These are phyloP conservation scores for Triadica sebifera DNA, from an alignment of 345 rosid species.

Conservation along the genomic window DNA sequence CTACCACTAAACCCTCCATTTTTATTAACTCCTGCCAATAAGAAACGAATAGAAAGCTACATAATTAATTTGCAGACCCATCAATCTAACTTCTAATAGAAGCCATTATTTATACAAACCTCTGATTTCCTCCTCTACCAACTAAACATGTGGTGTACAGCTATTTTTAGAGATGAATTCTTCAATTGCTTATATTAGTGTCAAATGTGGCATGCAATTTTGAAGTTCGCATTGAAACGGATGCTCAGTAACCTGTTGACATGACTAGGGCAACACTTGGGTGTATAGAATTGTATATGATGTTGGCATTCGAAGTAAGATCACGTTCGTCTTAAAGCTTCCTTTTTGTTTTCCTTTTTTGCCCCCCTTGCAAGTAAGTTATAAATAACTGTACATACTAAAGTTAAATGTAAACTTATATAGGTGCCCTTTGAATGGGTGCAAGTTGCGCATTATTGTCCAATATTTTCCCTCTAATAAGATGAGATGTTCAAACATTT, in stretches of 20 bases:
- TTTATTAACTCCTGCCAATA: conserved; percentile 40
- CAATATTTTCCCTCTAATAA: not conserved
- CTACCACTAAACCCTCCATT: conserved; percentile 62
- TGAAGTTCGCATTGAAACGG: conserved; percentile 16
- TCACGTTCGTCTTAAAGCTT: not conserved
- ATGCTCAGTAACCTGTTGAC: conserved; percentile 1
- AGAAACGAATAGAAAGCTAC: conserved; percentile 54
- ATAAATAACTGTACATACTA: conserved; percentile 23
- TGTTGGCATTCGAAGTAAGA: not conserved
- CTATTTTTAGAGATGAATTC: conserved; percentile 1
- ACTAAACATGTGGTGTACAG: conserved; percentile 24
- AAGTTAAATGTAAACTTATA: conserved; percentile 7
- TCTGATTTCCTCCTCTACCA: not conserved
- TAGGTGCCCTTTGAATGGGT: not conserved
- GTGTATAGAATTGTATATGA: conserved; percentile 6
- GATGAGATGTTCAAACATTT: not conserved
- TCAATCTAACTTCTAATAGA: conserved; percentile 38
- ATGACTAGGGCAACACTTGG: not conserved
- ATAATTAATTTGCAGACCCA: conserved; percentile 53
- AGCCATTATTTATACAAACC: conserved; percentile 16
- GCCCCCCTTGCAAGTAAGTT: not conserved
- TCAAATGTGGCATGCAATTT: conserved; percentile 16
- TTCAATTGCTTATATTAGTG: conserved; percentile 3
- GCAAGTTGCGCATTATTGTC: not conserved
- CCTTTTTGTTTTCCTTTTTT: not conserved